Conservation (phyloP, 78 protist species). For the Goniomonas avonlea region DNA sequence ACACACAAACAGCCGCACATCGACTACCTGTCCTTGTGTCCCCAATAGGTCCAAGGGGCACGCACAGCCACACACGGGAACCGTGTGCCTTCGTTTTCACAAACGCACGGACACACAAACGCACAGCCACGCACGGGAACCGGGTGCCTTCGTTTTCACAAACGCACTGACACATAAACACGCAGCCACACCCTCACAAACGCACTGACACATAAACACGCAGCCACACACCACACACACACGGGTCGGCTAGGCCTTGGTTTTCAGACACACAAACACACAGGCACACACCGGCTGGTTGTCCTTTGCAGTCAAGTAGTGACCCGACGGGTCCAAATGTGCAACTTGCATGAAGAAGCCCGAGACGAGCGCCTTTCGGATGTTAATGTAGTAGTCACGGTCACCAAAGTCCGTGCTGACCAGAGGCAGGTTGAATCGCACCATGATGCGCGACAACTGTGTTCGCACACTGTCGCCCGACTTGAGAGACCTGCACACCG, state of each 20-base stretch:
- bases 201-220: too few relatives aligned
- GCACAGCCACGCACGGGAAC: too few relatives aligned
- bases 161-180: too few relatives aligned
- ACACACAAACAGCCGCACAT: too few relatives aligned
- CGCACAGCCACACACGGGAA: too few relatives aligned
- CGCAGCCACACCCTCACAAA: too few relatives aligned
- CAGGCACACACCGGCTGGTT: conserved; percentile 77
- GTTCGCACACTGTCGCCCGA: conserved; percentile 3
- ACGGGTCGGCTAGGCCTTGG: too few relatives aligned
- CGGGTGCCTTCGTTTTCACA: neutral
- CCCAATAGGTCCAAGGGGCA: too few relatives aligned
- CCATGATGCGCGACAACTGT: conserved; percentile 71
- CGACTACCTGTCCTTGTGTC: too few relatives aligned
- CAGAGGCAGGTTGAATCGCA: conserved; percentile 41
- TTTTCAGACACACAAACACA: too few relatives aligned
- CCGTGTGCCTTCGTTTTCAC: neutral
- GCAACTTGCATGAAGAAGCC: conserved; percentile 96
- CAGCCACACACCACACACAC: too few relatives aligned
- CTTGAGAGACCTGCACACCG: conserved; percentile 4
- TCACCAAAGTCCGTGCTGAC: conserved; percentile 41
- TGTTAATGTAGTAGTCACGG: conserved; percentile 72
- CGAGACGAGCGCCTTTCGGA: conserved; percentile 71
- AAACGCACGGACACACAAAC: too few relatives aligned
- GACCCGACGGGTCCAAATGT: conserved; percentile 82
- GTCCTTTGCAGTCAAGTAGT: conserved; percentile 91